These are phyloP conservation scores for Naganishia cerealis DNA, from an alignment of 1,284 basidiomycete species.

Conservation along the genomic window DNA sequence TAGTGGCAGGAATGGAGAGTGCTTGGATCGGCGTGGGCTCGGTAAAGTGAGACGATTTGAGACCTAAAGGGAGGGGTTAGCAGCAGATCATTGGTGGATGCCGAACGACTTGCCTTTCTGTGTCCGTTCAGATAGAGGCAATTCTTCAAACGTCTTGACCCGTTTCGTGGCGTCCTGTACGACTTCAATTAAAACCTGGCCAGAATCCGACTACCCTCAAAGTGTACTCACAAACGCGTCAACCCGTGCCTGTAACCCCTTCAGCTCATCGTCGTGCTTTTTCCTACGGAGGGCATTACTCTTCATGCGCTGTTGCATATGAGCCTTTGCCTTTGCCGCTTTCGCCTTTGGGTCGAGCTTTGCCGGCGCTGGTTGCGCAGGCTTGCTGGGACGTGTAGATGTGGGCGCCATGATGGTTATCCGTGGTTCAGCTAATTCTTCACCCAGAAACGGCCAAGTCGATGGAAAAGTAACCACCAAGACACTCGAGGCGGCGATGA, in stretches of 20 bases:
- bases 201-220: neutral
- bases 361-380: neutral
- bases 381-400: neutral
- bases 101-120: slow-evolving; percentile 42
- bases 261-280: slow-evolving; percentile 49
- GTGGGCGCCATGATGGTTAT: slow-evolving; percentile 11
- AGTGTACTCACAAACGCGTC: slow-evolving; percentile 47
- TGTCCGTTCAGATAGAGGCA: slow-evolving; percentile 52
- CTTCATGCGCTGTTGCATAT: slow-evolving; percentile 40
- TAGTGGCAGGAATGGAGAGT: slow-evolving; percentile 63
- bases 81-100: neutral
- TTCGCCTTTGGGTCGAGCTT: slow-evolving; percentile 23
- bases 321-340: slow-evolving; percentile 29
- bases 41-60: slow-evolving; percentile 80
- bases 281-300: slow-evolving; percentile 49
- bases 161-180: slow-evolving; percentile 40
- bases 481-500: no score
- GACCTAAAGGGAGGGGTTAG: slow-evolving; percentile 57
- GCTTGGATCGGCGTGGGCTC: slow-evolving; percentile 82
- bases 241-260: slow-evolving; percentile 46
- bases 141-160: slow-evolving; percentile 50
- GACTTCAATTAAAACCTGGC: neutral
- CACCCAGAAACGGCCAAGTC: no score
- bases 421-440: neutral
- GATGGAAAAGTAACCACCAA: no score